Evolutionary conservation across 176 grass and related monocot genomes (phyloP).

Genomic region (Oropetium thomaeum): DNA sequence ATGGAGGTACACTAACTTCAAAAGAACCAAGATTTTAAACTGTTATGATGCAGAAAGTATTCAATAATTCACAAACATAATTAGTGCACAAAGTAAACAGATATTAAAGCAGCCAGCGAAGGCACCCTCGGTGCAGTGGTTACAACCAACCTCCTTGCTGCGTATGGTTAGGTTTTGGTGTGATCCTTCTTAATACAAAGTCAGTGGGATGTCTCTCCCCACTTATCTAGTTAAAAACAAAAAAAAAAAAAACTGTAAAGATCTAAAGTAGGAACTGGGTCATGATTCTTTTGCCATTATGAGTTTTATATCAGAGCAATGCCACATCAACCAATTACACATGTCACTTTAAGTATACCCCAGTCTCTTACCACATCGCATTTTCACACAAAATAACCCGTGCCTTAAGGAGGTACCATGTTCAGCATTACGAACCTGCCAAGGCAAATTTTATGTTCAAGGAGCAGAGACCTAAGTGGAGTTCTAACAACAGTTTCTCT

Average conservation of each 20-base stretch:
- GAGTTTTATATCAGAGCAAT: not conserved
- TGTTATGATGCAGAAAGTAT: not conserved
- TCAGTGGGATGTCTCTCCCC: no score
- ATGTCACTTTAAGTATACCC: not conserved
- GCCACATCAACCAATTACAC: not conserved
- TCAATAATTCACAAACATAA: not conserved
- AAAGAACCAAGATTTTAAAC: not conserved
- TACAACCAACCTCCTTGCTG: no score
- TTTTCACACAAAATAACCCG: not conserved
- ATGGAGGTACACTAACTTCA: not conserved
- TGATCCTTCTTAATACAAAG: no score
- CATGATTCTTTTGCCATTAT: not conserved
- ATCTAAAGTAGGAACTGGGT: not conserved
- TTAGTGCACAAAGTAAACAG: not conserved
- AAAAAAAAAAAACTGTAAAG: not conserved
- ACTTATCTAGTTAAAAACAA: no score
- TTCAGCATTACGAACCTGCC: not conserved
- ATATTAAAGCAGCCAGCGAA: not conserved
- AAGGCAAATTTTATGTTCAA: not conserved
- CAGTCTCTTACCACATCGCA: not conserved
- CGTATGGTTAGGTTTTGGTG: no score
- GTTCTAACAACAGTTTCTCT: slow-evolving; percentile 1
- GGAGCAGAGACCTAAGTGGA: not conserved
- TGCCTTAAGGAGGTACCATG: not conserved
- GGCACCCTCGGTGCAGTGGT: no score